phyloP scores from a whole-genome alignment of 2,329 filamentous ascomycete species.

The Annulohypoxylon truncatum region DNA sequence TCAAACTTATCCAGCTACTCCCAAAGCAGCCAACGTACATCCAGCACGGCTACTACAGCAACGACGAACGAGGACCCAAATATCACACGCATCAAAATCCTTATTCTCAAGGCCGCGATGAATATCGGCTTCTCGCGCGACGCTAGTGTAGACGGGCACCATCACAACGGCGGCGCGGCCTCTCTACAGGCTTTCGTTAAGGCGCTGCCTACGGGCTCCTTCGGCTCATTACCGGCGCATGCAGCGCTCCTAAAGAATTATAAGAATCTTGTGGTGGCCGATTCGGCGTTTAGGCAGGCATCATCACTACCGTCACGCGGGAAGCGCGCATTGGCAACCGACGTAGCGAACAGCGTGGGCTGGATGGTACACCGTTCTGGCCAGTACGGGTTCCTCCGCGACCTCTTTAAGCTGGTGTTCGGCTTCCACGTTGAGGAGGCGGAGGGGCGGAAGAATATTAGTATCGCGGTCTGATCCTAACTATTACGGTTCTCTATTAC shows the following conservation, averaged over 20 bases:
- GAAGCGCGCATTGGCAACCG: slow-evolving; percentile 73
- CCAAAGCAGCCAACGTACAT: slow-evolving; percentile 72
- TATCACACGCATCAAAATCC: slow-evolving; percentile 78
- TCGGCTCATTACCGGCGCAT: slow-evolving; percentile 79
- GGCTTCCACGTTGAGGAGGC: slow-evolving; percentile 85
- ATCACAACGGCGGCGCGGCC: slow-evolving; percentile 58
- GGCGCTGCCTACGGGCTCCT: slow-evolving; percentile 78
- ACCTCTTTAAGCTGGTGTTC: slow-evolving; percentile 87
- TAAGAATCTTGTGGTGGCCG: slow-evolving; percentile 80
- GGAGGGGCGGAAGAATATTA: slow-evolving; percentile 72
- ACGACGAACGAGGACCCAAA: slow-evolving; percentile 79
- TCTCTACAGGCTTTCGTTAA: slow-evolving; percentile 81
- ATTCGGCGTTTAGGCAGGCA: slow-evolving; percentile 72
- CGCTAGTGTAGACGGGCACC: slow-evolving; percentile 56
- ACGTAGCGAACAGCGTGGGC: slow-evolving; percentile 82
- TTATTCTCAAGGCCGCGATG: slow-evolving; percentile 87
- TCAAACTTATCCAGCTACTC: slow-evolving; percentile 85
- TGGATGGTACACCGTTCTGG: slow-evolving; percentile 77
- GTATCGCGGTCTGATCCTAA: slow-evolving; percentile 63
- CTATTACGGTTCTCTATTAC: background rate
- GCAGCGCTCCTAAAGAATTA: slow-evolving; percentile 79
- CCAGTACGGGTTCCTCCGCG: slow-evolving; percentile 82
- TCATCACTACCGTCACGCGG: slow-evolving; percentile 66
- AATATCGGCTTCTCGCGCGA: slow-evolving; percentile 82
- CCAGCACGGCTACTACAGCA: slow-evolving; percentile 78